A percentile compares a stretch with the other conserved stretches of the same genome.
phyloP scores from a whole-genome alignment of 2,329 filamentous ascomycete species.

The Fusarium sp. region DNA sequence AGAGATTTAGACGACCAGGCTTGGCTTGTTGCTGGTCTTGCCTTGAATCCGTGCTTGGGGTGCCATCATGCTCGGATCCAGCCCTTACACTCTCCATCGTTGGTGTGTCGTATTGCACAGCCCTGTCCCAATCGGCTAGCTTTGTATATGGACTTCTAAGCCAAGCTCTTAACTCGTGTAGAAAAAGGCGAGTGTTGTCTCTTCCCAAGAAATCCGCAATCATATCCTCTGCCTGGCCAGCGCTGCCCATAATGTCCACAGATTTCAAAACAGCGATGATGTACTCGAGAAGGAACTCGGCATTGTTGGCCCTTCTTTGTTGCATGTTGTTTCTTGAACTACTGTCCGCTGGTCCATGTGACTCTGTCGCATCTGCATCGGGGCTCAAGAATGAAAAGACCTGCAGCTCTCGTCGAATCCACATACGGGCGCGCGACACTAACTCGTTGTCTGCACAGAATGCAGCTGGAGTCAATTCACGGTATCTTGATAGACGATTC shows the following conservation, averaged over 20 bases:
- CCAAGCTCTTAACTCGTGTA: conserved; percentile 89
- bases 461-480: conserved; percentile 75
- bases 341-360: conserved; percentile 5
- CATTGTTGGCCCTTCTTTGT: conserved; percentile 69
- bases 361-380: conserved; percentile 39
- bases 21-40: conserved; percentile 3
- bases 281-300: conserved; percentile 89
- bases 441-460: conserved; percentile 76
- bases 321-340: conserved; percentile 25
- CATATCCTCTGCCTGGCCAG: conserved; percentile 83
- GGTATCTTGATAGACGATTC: conserved; percentile 81
- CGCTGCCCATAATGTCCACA: conserved; percentile 82
- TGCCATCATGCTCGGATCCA: neutral
- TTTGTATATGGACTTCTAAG: conserved; percentile 81
- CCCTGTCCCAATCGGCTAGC: conserved; percentile 82
- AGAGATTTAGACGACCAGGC: neutral
- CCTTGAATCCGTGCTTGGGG: neutral
- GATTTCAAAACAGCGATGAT: conserved; percentile 85
- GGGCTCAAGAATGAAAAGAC: conserved; percentile 80
- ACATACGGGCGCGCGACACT: conserved; percentile 81
- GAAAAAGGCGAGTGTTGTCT: conserved; percentile 78
- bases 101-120: conserved; percentile 74
- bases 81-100: neutral
- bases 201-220: conserved; percentile 82
- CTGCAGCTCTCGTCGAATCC: conserved; percentile 84